These are phyloP conservation scores for Boeremia lycopersici DNA, from an alignment of 2,329 filamentous ascomycete genomes.

Conservation along the genomic window DNA sequence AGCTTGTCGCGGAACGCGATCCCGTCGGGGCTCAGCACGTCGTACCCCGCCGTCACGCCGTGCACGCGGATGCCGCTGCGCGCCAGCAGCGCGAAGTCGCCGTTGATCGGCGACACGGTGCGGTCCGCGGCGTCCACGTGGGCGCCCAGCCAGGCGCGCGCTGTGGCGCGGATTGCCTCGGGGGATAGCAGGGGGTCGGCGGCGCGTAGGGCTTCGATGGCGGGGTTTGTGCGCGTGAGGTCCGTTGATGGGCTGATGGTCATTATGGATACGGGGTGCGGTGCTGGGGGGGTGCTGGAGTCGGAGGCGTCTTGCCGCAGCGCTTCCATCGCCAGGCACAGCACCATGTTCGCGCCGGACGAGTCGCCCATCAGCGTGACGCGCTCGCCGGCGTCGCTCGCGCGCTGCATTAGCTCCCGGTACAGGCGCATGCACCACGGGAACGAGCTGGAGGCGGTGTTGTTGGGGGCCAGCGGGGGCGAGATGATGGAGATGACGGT, in stretches of 20 bases:
- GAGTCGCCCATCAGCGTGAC: conserved; percentile 62
- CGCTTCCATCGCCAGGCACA: conserved; percentile 50
- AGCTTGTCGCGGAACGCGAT: conserved; percentile 56
- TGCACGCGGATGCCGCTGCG: conserved; percentile 55
- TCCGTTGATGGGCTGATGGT: conserved; percentile 58
- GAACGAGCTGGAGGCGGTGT: conserved; percentile 57
- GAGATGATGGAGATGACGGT: conserved; percentile 57
- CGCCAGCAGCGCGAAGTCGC: conserved; percentile 50
- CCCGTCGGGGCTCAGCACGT: conserved; percentile 61
- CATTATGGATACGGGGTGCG: conserved; percentile 50
- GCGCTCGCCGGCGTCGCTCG: conserved; percentile 50
- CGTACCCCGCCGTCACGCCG: conserved; percentile 59
- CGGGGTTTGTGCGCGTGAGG: conserved; percentile 54
- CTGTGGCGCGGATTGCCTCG: conserved; percentile 50
- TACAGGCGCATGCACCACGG: conserved; percentile 57
- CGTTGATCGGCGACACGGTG: conserved; percentile 56
- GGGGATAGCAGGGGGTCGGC: conserved; percentile 56
- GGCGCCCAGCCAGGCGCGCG: conserved; percentile 49
- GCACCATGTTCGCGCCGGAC: conserved; percentile 60
- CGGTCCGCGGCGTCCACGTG: conserved; percentile 52
- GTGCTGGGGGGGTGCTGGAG: conserved; percentile 17
- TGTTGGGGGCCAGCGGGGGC: conserved; percentile 60
- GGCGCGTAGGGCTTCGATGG: conserved; percentile 49
- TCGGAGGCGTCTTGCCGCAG: conserved; percentile 41
- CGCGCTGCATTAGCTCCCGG: conserved; percentile 43